Evolutionary conservation across 805 yeast species (phyloP).

Genomic region (baker's yeast (Saccharomyces cerevisiae)): DNA sequence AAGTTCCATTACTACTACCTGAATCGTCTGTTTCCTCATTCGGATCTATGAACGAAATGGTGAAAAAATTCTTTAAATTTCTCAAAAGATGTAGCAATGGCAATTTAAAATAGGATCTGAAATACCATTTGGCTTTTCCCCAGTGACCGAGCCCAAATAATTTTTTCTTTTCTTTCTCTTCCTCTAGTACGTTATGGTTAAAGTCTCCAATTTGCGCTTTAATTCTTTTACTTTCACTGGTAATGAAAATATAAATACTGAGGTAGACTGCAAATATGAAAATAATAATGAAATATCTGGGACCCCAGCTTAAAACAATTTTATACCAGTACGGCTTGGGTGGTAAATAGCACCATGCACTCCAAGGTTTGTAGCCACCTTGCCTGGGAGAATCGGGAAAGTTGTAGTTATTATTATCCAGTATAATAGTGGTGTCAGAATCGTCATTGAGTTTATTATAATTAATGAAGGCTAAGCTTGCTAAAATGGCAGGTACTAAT

Average conservation of each 20-base stretch:
- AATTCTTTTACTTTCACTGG: constrained; percentile 48
- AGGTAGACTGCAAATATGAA: constrained; percentile 57
- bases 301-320: constrained; percentile 70
- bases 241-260: constrained; percentile 65
- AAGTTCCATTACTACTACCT: neutral
- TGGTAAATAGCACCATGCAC: constrained; percentile 76
- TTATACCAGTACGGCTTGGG: constrained; percentile 66
- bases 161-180: neutral
- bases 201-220: constrained; percentile 32
- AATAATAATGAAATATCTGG: constrained; percentile 60
- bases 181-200: constrained; percentile 8
- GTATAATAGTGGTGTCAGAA: constrained; percentile 16
- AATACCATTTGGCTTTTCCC: neutral
- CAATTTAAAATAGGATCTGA: constrained; percentile 1
- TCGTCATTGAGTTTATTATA: constrained; percentile 13
- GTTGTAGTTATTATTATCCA: constrained; percentile 20
- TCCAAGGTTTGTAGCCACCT: constrained; percentile 52
- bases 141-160: neutral
- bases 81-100: constrained; percentile 7
- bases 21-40: constrained; percentile 8
- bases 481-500: constrained; percentile 56
- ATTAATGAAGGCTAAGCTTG: constrained; percentile 61
- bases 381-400: constrained; percentile 21
- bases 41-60: constrained; percentile 17
- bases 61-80: constrained; percentile 14